phyloP scores from a whole-genome alignment of 345 rosid species.

The Eucalyptus fibrosa region DNA sequence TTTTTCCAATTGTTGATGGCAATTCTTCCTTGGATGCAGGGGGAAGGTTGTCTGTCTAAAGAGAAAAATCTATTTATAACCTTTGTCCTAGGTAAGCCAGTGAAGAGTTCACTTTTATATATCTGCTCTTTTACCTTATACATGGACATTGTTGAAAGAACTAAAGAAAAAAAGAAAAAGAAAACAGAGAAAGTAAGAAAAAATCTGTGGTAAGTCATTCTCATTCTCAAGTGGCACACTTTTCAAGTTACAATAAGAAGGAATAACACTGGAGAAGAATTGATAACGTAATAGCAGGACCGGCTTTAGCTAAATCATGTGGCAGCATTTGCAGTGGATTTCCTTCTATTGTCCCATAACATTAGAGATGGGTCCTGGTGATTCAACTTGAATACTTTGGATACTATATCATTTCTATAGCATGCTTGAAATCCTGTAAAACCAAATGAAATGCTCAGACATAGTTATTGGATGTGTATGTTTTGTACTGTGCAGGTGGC shows the following conservation, averaged over 20 bases:
- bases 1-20: not conserved
- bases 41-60: conserved; percentile 6
- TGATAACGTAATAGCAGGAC: not conserved
- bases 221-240: not conserved
- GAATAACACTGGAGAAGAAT: not conserved
- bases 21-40: conserved; percentile 20
- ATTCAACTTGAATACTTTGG: not conserved
- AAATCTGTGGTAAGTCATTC: not conserved
- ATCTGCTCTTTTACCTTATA: not conserved
- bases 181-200: not conserved
- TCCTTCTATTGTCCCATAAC: not conserved
- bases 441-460: not conserved
- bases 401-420: not conserved
- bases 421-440: not conserved
- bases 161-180: not conserved
- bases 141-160: not conserved
- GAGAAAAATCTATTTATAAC: conserved; percentile 54
- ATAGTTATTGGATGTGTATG: not conserved
- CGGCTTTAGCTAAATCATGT: not conserved
- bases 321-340: not conserved
- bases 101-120: not conserved
- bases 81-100: conserved; percentile 59
- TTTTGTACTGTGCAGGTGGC: conserved; percentile 28
- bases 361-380: not conserved
- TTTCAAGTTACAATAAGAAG: not conserved